Conservation (phyloP, 352 stramenopile genomes). For the Phytophthora tentaculata region DNA sequence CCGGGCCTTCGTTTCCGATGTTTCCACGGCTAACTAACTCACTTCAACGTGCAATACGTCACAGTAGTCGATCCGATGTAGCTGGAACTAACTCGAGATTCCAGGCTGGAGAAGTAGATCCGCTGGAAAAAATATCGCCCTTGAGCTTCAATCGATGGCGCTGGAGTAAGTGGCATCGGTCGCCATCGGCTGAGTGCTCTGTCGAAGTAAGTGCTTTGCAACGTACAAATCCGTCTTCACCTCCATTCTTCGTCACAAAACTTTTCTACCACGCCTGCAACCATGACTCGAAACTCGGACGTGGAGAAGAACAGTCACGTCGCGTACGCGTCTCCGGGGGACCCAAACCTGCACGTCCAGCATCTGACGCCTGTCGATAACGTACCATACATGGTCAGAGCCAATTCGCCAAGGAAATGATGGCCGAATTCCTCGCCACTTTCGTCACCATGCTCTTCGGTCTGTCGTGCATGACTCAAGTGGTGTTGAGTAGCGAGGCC, state of each 20-base stretch:
- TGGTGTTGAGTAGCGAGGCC: slow-evolving; percentile 24
- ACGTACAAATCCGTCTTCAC: slow-evolving; percentile 6
- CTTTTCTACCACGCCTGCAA: not conserved
- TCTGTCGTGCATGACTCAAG: slow-evolving; percentile 26
- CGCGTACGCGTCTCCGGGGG: slow-evolving; percentile 20
- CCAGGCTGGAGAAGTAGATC: too few species aligned
- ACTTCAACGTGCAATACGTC: slow-evolving; percentile 30
- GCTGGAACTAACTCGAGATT: not conserved
- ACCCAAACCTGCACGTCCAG: slow-evolving; percentile 15
- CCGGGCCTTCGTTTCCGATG: slow-evolving; percentile 26
- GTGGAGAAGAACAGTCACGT: slow-evolving; percentile 29
- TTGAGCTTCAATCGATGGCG: slow-evolving; percentile 23
- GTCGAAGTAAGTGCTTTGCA: not conserved
- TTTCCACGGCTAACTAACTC: slow-evolving; percentile 4
- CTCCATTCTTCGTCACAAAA: not conserved
- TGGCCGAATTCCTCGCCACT: slow-evolving; percentile 37
- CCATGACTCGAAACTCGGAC: slow-evolving; percentile 26
- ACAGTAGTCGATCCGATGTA: slow-evolving; percentile 9
- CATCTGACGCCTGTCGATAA: slow-evolving; percentile 21
- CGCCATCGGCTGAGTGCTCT: slow-evolving; percentile 14
- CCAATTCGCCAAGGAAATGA: slow-evolving; percentile 46
- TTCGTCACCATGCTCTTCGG: slow-evolving; percentile 40
- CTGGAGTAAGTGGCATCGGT: not conserved
- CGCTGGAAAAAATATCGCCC: slow-evolving; percentile 3
- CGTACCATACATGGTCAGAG: slow-evolving; percentile 43